Conservation (phyloP, 1,139 yeast species). For the Zhuliangozyma blackwelliae region DNA sequence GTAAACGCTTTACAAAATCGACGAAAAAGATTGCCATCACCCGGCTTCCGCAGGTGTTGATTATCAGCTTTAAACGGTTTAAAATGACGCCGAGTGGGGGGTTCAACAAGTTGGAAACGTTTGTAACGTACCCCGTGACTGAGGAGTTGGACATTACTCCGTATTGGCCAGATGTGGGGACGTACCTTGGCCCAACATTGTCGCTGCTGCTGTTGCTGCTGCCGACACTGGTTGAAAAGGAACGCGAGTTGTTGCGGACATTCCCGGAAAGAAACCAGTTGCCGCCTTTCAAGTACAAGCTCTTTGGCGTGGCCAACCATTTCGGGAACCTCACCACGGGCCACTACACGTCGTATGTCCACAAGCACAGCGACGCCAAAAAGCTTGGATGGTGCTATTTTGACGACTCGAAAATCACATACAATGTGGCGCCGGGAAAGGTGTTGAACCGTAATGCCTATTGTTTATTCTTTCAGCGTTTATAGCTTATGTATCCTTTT, state of each 20-base stretch:
- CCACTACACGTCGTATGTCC: constrained; percentile 84
- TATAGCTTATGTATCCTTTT: constrained; percentile 16
- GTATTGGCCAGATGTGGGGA: constrained; percentile 68
- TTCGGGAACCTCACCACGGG: constrained; percentile 80
- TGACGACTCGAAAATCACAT: constrained; percentile 63
- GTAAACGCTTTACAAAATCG: constrained; percentile 64
- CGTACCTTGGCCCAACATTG: constrained; percentile 18
- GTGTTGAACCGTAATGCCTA: constrained; percentile 67
- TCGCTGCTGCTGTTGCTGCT: too few species aligned
- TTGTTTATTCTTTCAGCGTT: constrained; percentile 58
- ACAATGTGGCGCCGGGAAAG: constrained; percentile 34
- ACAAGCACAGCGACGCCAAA: constrained; percentile 42
- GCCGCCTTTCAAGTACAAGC: constrained; percentile 74
- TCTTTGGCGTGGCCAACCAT: constrained; percentile 89
- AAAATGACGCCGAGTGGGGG: constrained; percentile 42
- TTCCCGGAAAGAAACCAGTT: constrained; percentile 71
- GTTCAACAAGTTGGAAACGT: constrained; percentile 58
- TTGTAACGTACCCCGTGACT: constrained; percentile 57
- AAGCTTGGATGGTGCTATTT: constrained; percentile 67
- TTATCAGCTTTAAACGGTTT: constrained; percentile 79
- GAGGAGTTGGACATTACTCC: constrained; percentile 60
- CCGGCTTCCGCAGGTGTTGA: constrained; percentile 66
- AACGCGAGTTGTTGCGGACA: constrained; percentile 38
- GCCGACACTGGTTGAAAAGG: constrained; percentile 27
- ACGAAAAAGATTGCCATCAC: constrained; percentile 67